Evolutionary conservation across 805 yeast genomes (phyloP).

Genomic region (Teunomyces atbi): DNA sequence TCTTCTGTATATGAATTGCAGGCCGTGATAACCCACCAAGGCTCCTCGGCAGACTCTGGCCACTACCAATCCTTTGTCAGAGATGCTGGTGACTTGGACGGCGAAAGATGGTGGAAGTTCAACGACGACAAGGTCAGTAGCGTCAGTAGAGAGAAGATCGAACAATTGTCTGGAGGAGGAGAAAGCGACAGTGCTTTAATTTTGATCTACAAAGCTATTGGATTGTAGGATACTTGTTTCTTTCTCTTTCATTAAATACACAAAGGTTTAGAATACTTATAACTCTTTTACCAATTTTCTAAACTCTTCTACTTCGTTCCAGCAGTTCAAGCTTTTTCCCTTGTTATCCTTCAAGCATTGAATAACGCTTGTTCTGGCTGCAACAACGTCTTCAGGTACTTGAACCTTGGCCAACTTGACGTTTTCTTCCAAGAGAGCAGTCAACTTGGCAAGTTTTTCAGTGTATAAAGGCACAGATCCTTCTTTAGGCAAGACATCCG

Average conservation of each 20-base stretch:
- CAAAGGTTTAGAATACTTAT: constrained; percentile 13
- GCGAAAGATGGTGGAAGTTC: constrained; percentile 88
- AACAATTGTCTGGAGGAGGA: constrained; percentile 92
- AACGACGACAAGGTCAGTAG: constrained; percentile 85
- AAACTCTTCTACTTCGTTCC: constrained; percentile 75
- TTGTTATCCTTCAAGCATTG: constrained; percentile 61
- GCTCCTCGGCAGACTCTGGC: constrained; percentile 95
- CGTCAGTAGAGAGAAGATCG: constrained; percentile 80
- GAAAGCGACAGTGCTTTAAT: constrained; percentile 95
- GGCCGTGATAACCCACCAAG: constrained; percentile 89
- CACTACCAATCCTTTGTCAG: constrained; percentile 91
- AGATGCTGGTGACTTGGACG: constrained; percentile 61
- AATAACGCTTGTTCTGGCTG: constrained; percentile 50
- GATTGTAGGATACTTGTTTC: constrained; percentile 34
- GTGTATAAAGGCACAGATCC: constrained; percentile 31
- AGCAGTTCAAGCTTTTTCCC: constrained; percentile 72
- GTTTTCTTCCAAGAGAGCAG: constrained; percentile 34
- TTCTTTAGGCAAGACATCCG: constrained; percentile 20
- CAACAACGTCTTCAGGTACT: constrained; percentile 37
- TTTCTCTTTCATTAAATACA: background rate
- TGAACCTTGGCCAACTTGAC: constrained; percentile 31
- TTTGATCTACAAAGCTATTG: constrained; percentile 79
- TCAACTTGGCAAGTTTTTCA: constrained; percentile 42
- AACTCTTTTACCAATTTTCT: constrained; percentile 54
- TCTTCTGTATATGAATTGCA: constrained; percentile 81